Evolutionary conservation across 192 early-diverging fungal species (phyloP), one percentile per base, ranked within the genome.

Genomic region (Dissophora ornata): DNA sequence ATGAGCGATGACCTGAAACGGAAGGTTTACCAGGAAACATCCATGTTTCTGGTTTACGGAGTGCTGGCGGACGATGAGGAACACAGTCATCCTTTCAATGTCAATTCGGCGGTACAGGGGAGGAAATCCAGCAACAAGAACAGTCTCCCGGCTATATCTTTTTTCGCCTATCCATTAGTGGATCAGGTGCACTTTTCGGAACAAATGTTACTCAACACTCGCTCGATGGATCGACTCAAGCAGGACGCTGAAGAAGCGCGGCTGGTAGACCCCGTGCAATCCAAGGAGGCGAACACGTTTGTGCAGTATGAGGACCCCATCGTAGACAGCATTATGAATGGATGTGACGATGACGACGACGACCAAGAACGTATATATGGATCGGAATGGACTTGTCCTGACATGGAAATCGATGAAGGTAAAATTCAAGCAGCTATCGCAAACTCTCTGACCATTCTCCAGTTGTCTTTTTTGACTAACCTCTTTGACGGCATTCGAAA

Each of bases 271-370:
- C 5, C 11, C 7, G 2, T 13, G 7, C 9, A 3, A 24, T 19
- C 16, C 11, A 38, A 22, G 9, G 34, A 41, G 9, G 6, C 16
- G 8, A 10, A 32, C 1, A 28, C 32, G 3, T 54, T 47, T 49
- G 24, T 59, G 9, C 30, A 45, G 4, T 63, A 74, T 24, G 62
- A 74, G 21, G 56, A 74, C 30, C 56, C 62, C 3, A 15, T 45
- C 1, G 62, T 65, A 19, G 49, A 74, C n/a, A 74, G 56, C 22
- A 74, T 74, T 16, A 58, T 74, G 70, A 74, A 74, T 24, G 70
- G 70, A 16, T 44, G 28, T 8, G 36, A 38, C 13, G 36, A 13
- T 38, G 36, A 38, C n/a, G 29, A 33, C 7, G 13, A 36, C 15
- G 62, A 54, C 15, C 26, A 62, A 1, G 59, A 55, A 1, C 48